These are phyloP conservation scores for Cercospora sojina DNA, from an alignment of 2,329 filamentous ascomycete genomes.

Conservation along the genomic window DNA sequence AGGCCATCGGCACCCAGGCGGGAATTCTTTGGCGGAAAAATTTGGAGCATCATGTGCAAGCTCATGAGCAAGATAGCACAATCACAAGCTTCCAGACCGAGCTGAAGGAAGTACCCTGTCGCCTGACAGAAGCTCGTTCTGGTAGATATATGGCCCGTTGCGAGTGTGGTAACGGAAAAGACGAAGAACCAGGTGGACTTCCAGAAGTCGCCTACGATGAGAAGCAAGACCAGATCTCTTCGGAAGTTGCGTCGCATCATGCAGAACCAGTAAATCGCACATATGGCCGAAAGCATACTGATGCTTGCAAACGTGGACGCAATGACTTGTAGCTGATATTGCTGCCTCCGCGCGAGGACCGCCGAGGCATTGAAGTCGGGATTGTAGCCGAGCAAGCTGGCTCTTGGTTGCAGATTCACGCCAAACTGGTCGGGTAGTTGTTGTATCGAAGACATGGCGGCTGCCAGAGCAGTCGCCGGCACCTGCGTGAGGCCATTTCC, in stretches of 20 bases:
- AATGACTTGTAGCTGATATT: constrained; percentile 36
- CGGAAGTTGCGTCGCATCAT: constrained; percentile 72
- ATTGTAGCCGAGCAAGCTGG: constrained; percentile 16
- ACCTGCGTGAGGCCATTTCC: background rate
- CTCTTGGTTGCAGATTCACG: background rate
- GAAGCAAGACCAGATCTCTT: constrained; percentile 71
- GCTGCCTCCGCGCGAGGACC: constrained; percentile 20
- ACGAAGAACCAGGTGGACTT: constrained; percentile 68
- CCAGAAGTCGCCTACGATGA: constrained; percentile 70
- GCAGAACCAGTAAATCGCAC: constrained; percentile 69
- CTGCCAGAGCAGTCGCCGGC: background rate
- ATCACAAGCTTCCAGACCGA: constrained; percentile 48
- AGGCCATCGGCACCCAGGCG: constrained; percentile 59
- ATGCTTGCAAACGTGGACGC: constrained; percentile 43
- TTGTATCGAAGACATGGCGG: background rate
- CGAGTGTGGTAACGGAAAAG: constrained; percentile 61
- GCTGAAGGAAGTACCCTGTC: constrained; percentile 34
- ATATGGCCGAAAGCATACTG: constrained; percentile 57
- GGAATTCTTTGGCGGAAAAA: constrained; percentile 57
- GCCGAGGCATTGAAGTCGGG: constrained; percentile 25
- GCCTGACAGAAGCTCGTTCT: constrained; percentile 31
- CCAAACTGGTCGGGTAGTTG: background rate
- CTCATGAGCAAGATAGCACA: constrained; percentile 71
- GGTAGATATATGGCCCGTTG: constrained; percentile 41
- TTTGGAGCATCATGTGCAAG: constrained; percentile 69